Evolutionary conservation across 2,329 filamentous ascomycete species (phyloP), one percentile per base, ranked within the genome.

Genomic region (Sporothrix variecibatus): DNA sequence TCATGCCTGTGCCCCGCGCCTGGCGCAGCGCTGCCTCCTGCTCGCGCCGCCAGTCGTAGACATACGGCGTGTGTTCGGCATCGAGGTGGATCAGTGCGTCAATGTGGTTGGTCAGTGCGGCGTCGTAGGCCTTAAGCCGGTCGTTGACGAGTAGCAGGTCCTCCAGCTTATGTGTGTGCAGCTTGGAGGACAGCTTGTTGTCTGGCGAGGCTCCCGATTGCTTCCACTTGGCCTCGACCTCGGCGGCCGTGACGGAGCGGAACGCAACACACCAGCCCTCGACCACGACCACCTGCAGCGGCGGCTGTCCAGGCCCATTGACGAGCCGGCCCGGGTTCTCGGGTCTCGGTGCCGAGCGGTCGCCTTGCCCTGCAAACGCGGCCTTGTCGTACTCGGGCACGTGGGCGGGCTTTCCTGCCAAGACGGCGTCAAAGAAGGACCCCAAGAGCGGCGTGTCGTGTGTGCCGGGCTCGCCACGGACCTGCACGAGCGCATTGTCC

Each of bases 211-310:
- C 58, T 84, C 82, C 81, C 86, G 87, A 53, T 9, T 60, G 71
- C 15, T 6, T 12, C 79, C 85, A 84, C 77, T 86, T 86, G 3
- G 90, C 81, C 38, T 86, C 85, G 3, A 89, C 81, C 5, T 83
- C 85, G n/a, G 83, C 80, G 0, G 86, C 81, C 40, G 83, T 78
- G 15, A 95, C 82, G 0, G 92, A 82, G 6, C 91, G 89, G 83
- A 97, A 97, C 2, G 94, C 95, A 15, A 97, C 90, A 81, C 92
- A 96, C 95, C 94, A 97, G 23, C 95, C 94, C 82, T 98, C 94
- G 76, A 97, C 91, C 71, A 97, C 89, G 28, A 97, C 87, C 7
- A 95, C 89, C 31, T 88, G 82, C 31, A 88, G 82, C n/a, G 82
- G 84, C 2, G 80, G 81, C 72, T 88, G 85, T 1, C 86, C 86